phyloP scores from a whole-genome alignment of 1,139 yeast genomes.

The Suhomyces chickasaworum region DNA sequence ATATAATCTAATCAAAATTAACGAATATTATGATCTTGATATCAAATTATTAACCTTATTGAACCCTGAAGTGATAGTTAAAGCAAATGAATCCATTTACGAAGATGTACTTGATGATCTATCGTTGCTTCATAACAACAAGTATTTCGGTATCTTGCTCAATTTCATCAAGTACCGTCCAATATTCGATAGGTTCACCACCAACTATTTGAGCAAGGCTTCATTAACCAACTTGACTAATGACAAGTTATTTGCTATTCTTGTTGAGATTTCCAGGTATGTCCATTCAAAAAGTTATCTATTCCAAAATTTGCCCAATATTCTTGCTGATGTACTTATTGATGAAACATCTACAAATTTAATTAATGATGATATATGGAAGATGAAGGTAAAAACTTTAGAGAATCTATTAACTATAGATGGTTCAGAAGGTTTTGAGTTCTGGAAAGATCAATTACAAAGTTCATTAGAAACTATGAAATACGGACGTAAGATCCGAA shows the following conservation, averaged over 20 bases:
- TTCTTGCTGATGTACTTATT: constrained; percentile 19
- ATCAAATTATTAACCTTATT: constrained; percentile 26
- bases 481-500: constrained; percentile 31
- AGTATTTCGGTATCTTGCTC: constrained; percentile 33
- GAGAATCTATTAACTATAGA: constrained; percentile 28
- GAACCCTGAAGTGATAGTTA: constrained; percentile 25
- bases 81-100: constrained; percentile 12
- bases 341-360: constrained; percentile 15
- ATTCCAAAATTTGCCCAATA: constrained; percentile 30
- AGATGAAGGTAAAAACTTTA: constrained; percentile 28
- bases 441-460: constrained; percentile 32
- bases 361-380: constrained; percentile 31
- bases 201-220: constrained; percentile 21
- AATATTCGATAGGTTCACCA: constrained; percentile 23
- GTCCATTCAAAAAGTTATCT: constrained; percentile 30
- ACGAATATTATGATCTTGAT: constrained; percentile 21
- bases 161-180: constrained; percentile 27
- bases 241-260: constrained; percentile 29
- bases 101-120: constrained; percentile 21
- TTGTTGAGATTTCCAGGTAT: constrained; percentile 26
- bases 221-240: constrained; percentile 26
- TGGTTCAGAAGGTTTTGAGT: constrained; percentile 17
- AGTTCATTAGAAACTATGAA: constrained; percentile 30
- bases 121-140: constrained; percentile 24
- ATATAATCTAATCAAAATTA: constrained; percentile 20